Evolutionary conservation across 1,284 basidiomycete species (phyloP), one percentile per base, ranked within the genome.

Genomic region (Coriolopsis trogii): DNA sequence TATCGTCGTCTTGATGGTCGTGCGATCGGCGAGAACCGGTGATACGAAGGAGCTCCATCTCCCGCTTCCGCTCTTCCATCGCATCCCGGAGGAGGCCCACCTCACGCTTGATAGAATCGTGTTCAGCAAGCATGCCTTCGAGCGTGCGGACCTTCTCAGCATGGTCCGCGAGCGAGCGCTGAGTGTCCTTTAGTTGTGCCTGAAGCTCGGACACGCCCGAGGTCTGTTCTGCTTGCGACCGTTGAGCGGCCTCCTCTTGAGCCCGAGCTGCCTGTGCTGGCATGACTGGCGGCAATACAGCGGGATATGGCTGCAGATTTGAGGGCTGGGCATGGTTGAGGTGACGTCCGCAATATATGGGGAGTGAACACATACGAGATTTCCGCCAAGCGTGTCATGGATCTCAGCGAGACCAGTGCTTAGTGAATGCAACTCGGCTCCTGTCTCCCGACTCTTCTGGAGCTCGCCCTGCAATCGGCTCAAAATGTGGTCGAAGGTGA

Each of bases 361-460:
- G 37, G n/a, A 15, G n/a, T 28, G 31, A 29, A 25, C 15, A 79
- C 88, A 57, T 57, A 92, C 92, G 65, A 89, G 62, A 38, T 85
- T 82, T 4, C 95, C 95, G 28, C 91, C 91, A 3, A 99, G 77
- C 0, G 93, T 95, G 62, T 97, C 94, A 56, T 95, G 90, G 40
- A 98, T 93, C 30, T 98, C 94, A 40, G 78, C 85, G 82, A 99
- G 93, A 1, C 90, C 80, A n/a, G 81, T 80, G 18, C 84, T 89
- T 33, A 99, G 74, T 0, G 82, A 82, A 61, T 87, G 85, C 4
- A 99, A 77, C 67, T 99, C 95, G 1, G 85, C 79, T n/a, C 93
- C 91, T 0, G 94, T 96, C 66, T 98, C 95, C 16, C 93, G 85
- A 66, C 93, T 95, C 73, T 95, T 96, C 71, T 91, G 88, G 29